A percentile compares a stretch with the other conserved stretches of the same genome.
These are phyloP conservation scores for Metroxylon sagu DNA, from an alignment of 176 grass and related monocot species.

Conservation along the genomic window DNA sequence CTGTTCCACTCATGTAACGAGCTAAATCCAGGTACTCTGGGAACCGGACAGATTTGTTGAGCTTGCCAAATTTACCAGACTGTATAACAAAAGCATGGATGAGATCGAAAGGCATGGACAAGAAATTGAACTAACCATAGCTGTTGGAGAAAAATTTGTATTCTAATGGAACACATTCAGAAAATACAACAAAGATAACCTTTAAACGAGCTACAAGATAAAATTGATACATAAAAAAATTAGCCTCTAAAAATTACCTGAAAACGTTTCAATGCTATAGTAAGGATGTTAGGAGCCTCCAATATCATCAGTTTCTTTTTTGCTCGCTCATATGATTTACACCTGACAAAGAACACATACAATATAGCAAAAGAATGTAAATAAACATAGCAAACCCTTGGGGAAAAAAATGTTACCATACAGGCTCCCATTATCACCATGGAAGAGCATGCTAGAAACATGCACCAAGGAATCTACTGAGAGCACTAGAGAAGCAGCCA, in stretches of 20 bases:
- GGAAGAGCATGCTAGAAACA: no score
- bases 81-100: constrained; percentile 6
- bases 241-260: constrained; percentile 35
- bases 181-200: constrained; percentile 8
- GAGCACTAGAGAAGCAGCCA: no score
- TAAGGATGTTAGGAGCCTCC: constrained; percentile 84
- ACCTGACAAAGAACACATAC: constrained; percentile 26
- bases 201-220: no score
- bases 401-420: no score
- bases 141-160: neutral
- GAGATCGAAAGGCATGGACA: constrained; percentile 6
- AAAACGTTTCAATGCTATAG: constrained; percentile 79
- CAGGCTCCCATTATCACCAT: no score
- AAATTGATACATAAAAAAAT: no score
- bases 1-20: constrained; percentile 53
- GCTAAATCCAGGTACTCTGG: constrained; percentile 58
- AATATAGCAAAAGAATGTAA: no score
- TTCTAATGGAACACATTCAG: neutral
- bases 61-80: constrained; percentile 73
- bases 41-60: constrained; percentile 59
- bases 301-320: constrained; percentile 76
- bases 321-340: constrained; percentile 72
- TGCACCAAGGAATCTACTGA: no score
- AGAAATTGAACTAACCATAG: neutral
- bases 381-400: no score